A percentile compares a stretch with the other conserved stretches of the same genome.
These are phyloP conservation scores for Albatrellus ellisii DNA, from an alignment of 768 basidiomycete species.

Conservation along the genomic window DNA sequence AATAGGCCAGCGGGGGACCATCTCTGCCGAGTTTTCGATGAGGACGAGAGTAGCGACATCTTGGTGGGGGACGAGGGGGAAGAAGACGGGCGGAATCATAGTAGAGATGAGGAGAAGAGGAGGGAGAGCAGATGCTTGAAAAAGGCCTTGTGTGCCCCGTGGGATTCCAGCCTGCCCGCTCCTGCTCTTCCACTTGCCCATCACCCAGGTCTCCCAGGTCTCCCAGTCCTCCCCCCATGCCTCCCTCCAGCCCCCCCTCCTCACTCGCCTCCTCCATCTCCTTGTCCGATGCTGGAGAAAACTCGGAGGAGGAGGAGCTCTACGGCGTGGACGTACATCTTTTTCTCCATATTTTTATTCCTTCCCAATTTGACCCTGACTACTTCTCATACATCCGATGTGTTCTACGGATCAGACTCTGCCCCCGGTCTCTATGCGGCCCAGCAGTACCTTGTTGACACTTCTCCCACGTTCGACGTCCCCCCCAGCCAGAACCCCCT, in stretches of 20 bases:
- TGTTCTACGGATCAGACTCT: conserved; percentile 79
- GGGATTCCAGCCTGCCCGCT: too few relatives aligned
- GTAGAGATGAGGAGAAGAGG: conserved; percentile 8
- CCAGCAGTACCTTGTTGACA: conserved; percentile 69
- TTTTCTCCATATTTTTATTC: conserved; percentile 5
- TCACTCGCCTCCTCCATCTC: conserved; percentile 74
- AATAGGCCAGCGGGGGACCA: conserved; percentile 13
- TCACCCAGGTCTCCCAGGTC: conserved; percentile 43
- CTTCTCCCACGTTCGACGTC: conserved; percentile 42
- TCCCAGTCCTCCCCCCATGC: conserved; percentile 51
- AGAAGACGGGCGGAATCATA: conserved; percentile 11
- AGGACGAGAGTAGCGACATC: conserved; percentile 12
- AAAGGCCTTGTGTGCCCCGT: too few relatives aligned
- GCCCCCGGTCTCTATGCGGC: conserved; percentile 64
- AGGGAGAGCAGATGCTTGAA: too few relatives aligned
- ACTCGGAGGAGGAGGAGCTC: conserved; percentile 70
- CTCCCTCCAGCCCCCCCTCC: conserved; percentile 73
- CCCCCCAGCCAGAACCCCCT: conserved; percentile 75
- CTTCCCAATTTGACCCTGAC: conserved; percentile 81
- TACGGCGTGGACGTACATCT: conserved; percentile 90
- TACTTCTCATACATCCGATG: conserved; percentile 90
- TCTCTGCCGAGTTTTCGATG: conserved; percentile 13
- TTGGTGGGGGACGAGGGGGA: conserved; percentile 8
- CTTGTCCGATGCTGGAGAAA: conserved; percentile 59
- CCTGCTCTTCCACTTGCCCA: conserved; percentile 22